Evolutionary conservation across 1,284 basidiomycete genomes (phyloP).

Genomic region (Trametes hirsuta): DNA sequence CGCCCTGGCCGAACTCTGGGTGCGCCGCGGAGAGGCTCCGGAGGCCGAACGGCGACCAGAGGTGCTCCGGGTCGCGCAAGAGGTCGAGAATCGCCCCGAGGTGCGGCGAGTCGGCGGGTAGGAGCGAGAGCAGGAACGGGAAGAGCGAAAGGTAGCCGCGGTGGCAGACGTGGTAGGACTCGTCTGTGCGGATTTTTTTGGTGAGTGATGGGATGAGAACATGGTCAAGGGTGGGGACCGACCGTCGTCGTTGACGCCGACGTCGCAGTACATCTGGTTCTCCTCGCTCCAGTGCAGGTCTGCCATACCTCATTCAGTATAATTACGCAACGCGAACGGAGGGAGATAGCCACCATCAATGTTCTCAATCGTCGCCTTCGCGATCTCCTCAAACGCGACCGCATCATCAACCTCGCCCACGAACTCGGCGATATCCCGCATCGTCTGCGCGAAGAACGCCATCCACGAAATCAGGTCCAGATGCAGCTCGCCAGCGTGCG

Average conservation of each 20-base stretch:
- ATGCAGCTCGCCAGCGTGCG: slow-evolving; percentile 91
- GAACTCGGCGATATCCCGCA: slow-evolving; percentile 84
- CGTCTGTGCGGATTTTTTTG: slow-evolving; percentile 54
- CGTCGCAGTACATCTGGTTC: slow-evolving; percentile 91
- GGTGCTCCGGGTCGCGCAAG: slow-evolving; percentile 76
- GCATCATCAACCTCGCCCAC: slow-evolving; percentile 84
- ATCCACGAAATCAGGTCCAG: slow-evolving; percentile 94
- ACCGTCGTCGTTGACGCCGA: slow-evolving; percentile 85
- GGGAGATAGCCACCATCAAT: slow-evolving; percentile 69
- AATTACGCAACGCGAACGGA: neutral
- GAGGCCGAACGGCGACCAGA: slow-evolving; percentile 91
- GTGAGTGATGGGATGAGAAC: neutral
- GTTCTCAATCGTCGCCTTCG: slow-evolving; percentile 81
- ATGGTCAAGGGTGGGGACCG: slow-evolving; percentile 18
- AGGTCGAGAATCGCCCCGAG: slow-evolving; percentile 81
- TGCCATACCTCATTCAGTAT: slow-evolving; percentile 31
- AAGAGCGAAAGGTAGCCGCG: slow-evolving; percentile 93
- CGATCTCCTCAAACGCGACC: slow-evolving; percentile 74
- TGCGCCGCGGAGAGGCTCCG: slow-evolving; percentile 86
- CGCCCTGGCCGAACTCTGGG: slow-evolving; percentile 86
- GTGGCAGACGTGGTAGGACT: slow-evolving; percentile 89
- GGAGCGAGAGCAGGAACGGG: slow-evolving; percentile 84
- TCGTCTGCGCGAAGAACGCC: slow-evolving; percentile 90
- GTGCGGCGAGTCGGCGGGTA: slow-evolving; percentile 76
- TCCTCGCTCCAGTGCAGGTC: slow-evolving; percentile 94